A percentile compares a stretch with the other conserved stretches of the same genome.
Evolutionary conservation across 176 grass and related monocot species (phyloP).

Genomic region (barley (Hordeum vulgare)): MorexV3_pseudomolecules_assembly NC_058520.1:38071410-38071909

Average conservation of each 20-base stretch:
- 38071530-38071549: conserved; percentile 59
- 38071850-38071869: not conserved
- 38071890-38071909: not conserved
- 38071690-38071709: not conserved
- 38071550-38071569: conserved; percentile 73
- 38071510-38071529: conserved; percentile 68
- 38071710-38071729: not conserved
- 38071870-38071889: conserved; percentile 10
- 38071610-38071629: conserved; percentile 48
- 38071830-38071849: conserved; percentile 5
- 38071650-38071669: not conserved
- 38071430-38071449: conserved; percentile 13
- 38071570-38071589: conserved; percentile 90
- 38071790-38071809: conserved; percentile 8
- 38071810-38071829: not conserved
- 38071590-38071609: conserved; percentile 89
- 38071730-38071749: conserved; percentile 10
- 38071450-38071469: conserved; percentile 1
- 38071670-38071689: conserved; percentile 4
- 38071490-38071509: conserved; percentile 75
- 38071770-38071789: not conserved
- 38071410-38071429: not conserved
- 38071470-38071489: conserved; percentile 66
- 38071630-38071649: conserved; percentile 23
- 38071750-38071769: conserved; percentile 7